These are phyloP conservation scores for Falciphora oryzae DNA, from an alignment of 2,329 filamentous ascomycete species.

Conservation along the genomic window DNA sequence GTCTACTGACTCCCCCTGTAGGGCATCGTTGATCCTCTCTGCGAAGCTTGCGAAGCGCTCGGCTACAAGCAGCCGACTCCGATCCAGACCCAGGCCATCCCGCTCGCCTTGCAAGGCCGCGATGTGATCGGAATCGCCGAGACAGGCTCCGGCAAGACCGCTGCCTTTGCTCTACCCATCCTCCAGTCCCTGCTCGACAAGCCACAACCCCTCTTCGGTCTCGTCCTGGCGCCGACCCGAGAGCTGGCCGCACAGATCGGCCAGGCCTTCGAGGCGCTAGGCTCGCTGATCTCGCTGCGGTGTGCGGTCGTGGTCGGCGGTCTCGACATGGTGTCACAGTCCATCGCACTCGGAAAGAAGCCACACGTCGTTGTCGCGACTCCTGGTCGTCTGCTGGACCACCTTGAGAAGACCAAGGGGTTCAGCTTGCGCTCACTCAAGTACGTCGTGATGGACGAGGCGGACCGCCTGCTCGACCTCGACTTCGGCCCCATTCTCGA, in stretches of 20 bases:
- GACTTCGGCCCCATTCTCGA: constrained; percentile 32
- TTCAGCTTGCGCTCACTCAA: constrained; percentile 79
- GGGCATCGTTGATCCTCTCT: constrained; percentile 81
- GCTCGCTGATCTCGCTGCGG: constrained; percentile 80
- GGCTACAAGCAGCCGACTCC: constrained; percentile 83
- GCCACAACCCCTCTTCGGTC: constrained; percentile 78
- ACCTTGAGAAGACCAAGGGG: constrained; percentile 94
- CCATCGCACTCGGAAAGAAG: constrained; percentile 89
- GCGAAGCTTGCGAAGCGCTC: constrained; percentile 77
- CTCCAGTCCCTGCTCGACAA: constrained; percentile 86
- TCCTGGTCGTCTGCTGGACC: constrained; percentile 81
- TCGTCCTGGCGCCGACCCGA: constrained; percentile 86
- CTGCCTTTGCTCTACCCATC: constrained; percentile 89
- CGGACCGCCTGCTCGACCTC: constrained; percentile 76
- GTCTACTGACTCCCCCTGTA: constrained; percentile 21
- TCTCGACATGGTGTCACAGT: constrained; percentile 90
- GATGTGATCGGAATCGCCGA: constrained; percentile 93
- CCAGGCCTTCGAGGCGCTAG: constrained; percentile 80
- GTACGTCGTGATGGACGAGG: constrained; percentile 93
- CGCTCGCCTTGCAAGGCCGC: constrained; percentile 67
- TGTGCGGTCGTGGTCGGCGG: constrained; percentile 85
- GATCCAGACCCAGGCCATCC: constrained; percentile 83
- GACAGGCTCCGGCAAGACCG: constrained; percentile 93
- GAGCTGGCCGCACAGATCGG: constrained; percentile 91
- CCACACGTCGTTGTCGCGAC: constrained; percentile 93